Conservation (phyloP, 495 filamentous ascomycete species). For the Neurospora africana region DNA sequence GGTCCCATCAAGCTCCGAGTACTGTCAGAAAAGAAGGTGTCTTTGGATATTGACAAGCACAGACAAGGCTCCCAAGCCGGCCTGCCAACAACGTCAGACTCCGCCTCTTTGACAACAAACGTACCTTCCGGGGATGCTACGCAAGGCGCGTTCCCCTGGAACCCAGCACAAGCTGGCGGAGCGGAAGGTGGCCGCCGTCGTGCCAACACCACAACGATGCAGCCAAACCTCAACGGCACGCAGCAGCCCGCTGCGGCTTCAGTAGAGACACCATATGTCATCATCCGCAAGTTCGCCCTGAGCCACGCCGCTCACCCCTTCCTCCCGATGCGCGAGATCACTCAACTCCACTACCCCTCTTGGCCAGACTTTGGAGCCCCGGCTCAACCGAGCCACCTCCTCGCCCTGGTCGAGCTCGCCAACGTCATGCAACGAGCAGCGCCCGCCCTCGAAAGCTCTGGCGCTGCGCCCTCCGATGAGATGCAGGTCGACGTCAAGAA, state of each 20-base stretch:
- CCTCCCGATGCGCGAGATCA: constrained; percentile 80
- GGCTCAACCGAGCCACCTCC: constrained; percentile 73
- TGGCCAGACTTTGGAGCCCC: constrained; percentile 97
- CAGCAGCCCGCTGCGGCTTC: neutral
- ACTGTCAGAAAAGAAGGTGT: constrained; percentile 70
- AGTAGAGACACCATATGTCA: constrained; percentile 59
- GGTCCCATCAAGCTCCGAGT: constrained; percentile 67
- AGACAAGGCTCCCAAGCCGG: constrained; percentile 12
- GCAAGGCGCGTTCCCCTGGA: constrained; percentile 1
- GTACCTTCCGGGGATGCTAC: neutral
- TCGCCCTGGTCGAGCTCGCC: constrained; percentile 78
- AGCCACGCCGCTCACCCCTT: constrained; percentile 70
- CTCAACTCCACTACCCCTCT: constrained; percentile 83
- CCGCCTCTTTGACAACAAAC: constrained; percentile 12
- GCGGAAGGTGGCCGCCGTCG: constrained; percentile 26
- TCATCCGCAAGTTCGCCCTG: constrained; percentile 79
- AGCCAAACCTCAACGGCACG: constrained; percentile 5
- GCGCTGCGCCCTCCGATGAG: constrained; percentile 26
- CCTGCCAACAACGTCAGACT: neutral
- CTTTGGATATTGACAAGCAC: constrained; percentile 54
- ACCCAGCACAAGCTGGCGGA: neutral
- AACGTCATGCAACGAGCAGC: constrained; percentile 48
- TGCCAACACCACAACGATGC: constrained; percentile 32
- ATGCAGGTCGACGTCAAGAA: neutral
- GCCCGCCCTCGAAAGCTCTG: constrained; percentile 27